Conservation (phyloP, 371 early-diverging fungal genomes). For the Mucor saturninus region DNA sequence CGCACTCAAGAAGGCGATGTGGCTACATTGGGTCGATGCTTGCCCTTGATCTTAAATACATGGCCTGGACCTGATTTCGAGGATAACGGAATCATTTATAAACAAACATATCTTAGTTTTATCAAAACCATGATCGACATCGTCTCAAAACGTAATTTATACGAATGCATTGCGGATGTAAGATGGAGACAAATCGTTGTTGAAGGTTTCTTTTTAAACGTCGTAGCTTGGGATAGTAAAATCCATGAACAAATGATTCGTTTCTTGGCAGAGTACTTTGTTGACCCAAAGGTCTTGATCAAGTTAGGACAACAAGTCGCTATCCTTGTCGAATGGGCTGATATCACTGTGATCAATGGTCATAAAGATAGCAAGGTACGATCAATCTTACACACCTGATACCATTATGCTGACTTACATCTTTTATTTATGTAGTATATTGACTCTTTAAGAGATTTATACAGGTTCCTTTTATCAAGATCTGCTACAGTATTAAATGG, state of each 20-base stretch:
- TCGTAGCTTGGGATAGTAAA: conserved; percentile 42
- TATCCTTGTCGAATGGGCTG: conserved; percentile 45
- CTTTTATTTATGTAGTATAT: conserved; percentile 17
- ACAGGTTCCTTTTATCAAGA: conserved; percentile 29
- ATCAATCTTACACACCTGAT: not conserved
- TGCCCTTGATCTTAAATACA: conserved; percentile 49
- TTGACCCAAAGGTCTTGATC: conserved; percentile 29
- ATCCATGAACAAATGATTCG: conserved; percentile 50
- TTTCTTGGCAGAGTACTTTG: conserved; percentile 47
- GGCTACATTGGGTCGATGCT: conserved; percentile 39
- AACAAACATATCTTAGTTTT: conserved; percentile 55
- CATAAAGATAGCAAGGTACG: conserved; percentile 39
- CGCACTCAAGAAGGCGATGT: conserved; percentile 49
- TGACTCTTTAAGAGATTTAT: conserved; percentile 26
- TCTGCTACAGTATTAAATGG: conserved; percentile 39
- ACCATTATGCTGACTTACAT: not conserved
- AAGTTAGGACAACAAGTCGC: conserved; percentile 37
- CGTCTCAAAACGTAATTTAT: conserved; percentile 44
- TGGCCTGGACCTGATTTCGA: conserved; percentile 43
- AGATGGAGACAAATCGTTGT: conserved; percentile 50
- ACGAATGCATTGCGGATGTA: conserved; percentile 42
- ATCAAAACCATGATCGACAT: conserved; percentile 51
- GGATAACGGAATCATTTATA: conserved; percentile 37
- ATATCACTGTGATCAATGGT: conserved; percentile 27
- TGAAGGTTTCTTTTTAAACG: conserved; percentile 51